Evolutionary conservation across 2,329 filamentous ascomycete species (phyloP), one percentile per base, ranked within the genome.

Genomic region (Nemania bipapillata): DNA sequence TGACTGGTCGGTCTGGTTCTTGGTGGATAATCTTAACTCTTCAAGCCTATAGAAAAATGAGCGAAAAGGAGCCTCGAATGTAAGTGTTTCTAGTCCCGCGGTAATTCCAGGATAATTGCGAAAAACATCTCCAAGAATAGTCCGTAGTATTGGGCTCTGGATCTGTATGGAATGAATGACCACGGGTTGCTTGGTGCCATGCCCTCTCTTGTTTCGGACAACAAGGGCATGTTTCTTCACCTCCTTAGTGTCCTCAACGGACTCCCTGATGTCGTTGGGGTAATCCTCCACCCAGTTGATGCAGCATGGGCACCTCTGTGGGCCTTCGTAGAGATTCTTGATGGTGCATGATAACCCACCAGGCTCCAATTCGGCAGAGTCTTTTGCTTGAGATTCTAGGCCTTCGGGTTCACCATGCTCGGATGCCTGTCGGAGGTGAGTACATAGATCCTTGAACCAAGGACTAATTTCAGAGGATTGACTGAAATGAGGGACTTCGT

Each of bases 251-350:
- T 32, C 20, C 8, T 30, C 40, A 20, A 24, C 5, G 3, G 54
- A 4, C 1, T 28, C 20, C 40, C 24, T 22, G 4, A 7, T 3
- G 7, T 40, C 32, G 2, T 22, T 1, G 17, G 40, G 40, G 35
- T 58, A 58, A 15, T 28, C 17, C 22, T 32, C 37, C 3, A 58
- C 55, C 55, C 55, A 58, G 42, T 58, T 58, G 4, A 30, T 47
- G 37, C 55, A 58, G 28, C 55, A 58, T 6, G 2, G 1, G 11
- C 55, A 58, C 32, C 49, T 58, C 3, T 15, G 32, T 15, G 24
- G 55, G 7, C 55, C 55, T n/a, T 58, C 40, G 12, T 58, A 58
- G 8, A 56, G 32, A 4, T 7, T 42, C 32, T 35, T 52, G 12
- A 12, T n/a, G 11, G 17, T 42, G 40, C 40, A 42, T 32, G 30